Percentiles rank a stretch among this genome's conserved stretches.
Conservation (phyloP, 73 alveolate species). For the Symbiodinium natans region DNA sequence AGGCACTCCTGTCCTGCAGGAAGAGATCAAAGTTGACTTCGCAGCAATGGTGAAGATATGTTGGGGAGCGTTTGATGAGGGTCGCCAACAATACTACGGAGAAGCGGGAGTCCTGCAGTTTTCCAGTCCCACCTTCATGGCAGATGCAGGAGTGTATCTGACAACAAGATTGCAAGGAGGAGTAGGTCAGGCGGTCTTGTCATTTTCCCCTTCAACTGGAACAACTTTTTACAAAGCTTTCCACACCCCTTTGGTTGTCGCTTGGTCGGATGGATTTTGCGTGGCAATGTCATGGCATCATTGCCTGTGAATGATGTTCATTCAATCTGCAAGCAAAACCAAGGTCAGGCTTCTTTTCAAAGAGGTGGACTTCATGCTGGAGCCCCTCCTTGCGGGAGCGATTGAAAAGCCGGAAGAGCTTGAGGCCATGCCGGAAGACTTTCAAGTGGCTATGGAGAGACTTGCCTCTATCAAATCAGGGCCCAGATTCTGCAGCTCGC, state of each 20-base stretch:
- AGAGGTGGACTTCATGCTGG: constrained; percentile 6
- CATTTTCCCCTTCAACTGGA: not conserved
- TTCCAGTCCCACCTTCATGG: constrained; percentile 74
- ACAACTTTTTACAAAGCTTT: not conserved
- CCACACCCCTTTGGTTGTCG: not conserved
- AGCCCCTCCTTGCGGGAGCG: not conserved
- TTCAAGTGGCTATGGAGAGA: constrained; percentile 9
- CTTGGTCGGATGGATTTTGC: not conserved
- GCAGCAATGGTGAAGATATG: constrained; percentile 78
- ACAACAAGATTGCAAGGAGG: constrained; percentile 70
- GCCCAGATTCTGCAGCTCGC: no score
- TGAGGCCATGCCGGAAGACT: not conserved
- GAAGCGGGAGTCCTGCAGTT: constrained; percentile 61
- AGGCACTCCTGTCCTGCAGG: constrained; percentile 32
- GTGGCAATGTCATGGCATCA: no score
- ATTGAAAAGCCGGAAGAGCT: not conserved
- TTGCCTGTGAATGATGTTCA: not conserved
- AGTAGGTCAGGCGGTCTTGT: not conserved
- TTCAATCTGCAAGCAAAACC: not conserved
- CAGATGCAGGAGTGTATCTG: constrained; percentile 79
- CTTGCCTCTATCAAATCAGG: not conserved
- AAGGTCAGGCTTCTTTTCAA: not conserved
- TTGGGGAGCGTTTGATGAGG: constrained; percentile 83
- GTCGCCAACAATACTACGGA: constrained; percentile 60
- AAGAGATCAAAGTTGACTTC: constrained; percentile 80